Evolutionary conservation across 148 eudicot genomes (phyloP).

Genomic region (Hydrangea macrophylla): DNA sequence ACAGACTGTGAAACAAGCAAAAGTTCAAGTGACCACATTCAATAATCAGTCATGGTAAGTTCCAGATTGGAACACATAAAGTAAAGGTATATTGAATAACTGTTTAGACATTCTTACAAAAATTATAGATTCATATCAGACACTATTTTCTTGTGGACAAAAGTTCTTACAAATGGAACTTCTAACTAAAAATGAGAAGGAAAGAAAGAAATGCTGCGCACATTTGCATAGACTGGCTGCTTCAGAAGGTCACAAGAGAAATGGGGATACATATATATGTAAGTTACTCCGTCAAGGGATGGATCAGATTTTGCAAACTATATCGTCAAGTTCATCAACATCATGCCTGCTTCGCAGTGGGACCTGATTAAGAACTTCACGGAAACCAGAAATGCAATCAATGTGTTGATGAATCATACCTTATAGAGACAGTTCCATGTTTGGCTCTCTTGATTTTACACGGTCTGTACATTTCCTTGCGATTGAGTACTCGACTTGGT

Average conservation of each 20-base stretch:
- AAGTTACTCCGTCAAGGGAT: background rate
- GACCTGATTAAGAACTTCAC: background rate
- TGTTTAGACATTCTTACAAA: background rate
- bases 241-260: background rate
- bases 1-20: too few relatives aligned
- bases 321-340: constrained; percentile 2
- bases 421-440: background rate
- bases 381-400: too few relatives aligned
- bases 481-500: constrained; percentile 25
- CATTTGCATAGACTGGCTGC: background rate
- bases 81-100: too few relatives aligned
- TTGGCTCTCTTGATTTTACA: background rate
- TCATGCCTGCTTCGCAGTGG: constrained; percentile 4
- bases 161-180: background rate
- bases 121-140: background rate
- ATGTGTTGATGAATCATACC: background rate
- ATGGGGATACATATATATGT: background rate
- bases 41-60: too few relatives aligned
- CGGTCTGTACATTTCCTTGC: constrained; percentile 18
- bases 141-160: background rate
- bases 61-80: too few relatives aligned
- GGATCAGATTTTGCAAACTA: background rate
- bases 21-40: too few relatives aligned
- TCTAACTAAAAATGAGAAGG: background rate
- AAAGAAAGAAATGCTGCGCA: background rate